Conservation (phyloP, 495 filamentous ascomycete species). For the Aspergillus bridgeri region DNA sequence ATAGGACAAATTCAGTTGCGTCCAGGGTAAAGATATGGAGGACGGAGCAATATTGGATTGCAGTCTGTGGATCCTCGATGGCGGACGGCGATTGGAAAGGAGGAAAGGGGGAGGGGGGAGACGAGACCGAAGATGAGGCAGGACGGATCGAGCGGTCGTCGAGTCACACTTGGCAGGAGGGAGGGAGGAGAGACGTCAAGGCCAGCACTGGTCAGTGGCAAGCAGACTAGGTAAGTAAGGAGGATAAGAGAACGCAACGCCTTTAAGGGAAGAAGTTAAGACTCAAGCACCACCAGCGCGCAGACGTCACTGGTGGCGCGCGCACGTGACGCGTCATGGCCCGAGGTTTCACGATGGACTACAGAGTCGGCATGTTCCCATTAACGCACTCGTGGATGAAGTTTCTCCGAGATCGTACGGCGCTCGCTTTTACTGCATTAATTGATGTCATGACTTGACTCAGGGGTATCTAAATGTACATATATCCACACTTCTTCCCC, state of each 20-base stretch:
- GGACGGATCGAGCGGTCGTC: not conserved
- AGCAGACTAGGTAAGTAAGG: not conserved
- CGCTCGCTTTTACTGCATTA: not conserved
- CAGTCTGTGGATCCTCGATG: not conserved
- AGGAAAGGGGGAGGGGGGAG: not conserved
- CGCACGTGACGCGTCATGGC: conserved; percentile 3
- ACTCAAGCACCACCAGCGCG: no score
- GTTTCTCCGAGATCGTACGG: no score
- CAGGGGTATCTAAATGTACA: conserved; percentile 32
- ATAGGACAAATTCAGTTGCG: not conserved
- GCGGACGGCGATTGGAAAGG: not conserved
- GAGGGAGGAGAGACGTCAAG: not conserved
- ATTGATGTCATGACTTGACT: conserved; percentile 10
- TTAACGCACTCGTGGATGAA: no score
- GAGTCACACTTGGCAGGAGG: not conserved
- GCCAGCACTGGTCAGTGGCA: not conserved
- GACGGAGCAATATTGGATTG: not conserved
- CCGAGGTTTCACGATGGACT: not conserved
- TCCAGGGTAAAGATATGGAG: not conserved
- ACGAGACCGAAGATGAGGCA: not conserved
- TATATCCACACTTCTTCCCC: conserved; percentile 11
- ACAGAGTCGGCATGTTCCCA: no score
- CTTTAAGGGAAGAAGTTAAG: not conserved
- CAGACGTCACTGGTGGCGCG: not conserved
- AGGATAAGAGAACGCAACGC: not conserved